Base-by-base conservation (phyloP, 345 rosid genomes). In the Euclidium syriacum region DNA sequence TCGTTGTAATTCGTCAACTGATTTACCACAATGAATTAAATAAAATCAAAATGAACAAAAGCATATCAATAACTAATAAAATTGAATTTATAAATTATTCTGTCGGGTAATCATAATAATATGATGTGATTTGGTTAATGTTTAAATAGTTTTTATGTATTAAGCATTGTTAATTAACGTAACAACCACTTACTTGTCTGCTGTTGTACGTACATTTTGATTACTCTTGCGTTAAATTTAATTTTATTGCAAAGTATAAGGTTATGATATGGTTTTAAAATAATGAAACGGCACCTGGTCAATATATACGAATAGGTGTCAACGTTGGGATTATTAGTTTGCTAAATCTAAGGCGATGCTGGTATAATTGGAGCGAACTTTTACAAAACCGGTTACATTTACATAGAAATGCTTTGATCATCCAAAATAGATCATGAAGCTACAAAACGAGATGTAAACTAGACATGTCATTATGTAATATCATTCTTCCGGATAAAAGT, bases 141-240 rank as follows among this genome's bases (percentile, higher is more conserved):
- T 44, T 42, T 34, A 57, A 48, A 27, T 12, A 25, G 5, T 41
- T 14, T 52, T 52, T 41, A 11, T 44, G 48, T 26, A 42, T 23
- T 24, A 33, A 52, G 34, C 2, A 50, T 30, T 40, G 59, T 30
- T 58, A 22, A 27, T 51, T 68, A 18, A 19, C 67, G 55, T 52
- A 70, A 62, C 50, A 39, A 62, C 57, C 50, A 62, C 57, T 27
- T 19, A 20, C 46, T 27, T 69, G 74, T 70, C 74, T 46, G 68
- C 33, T 35, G 73, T 35, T 44, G 26, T 43, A 69, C 34, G 39
- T 61, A 52, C 56, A 60, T 35, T 69, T 61, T 52, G 10, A 52
- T 61, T 34, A 52, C 20, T 24, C 5, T 40, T 52, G 12, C 22
- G 27, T 52, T 40, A 8, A 40, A 29, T 5, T 18, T 16, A 27